Evolutionary conservation across 371 early-diverging fungal genomes (phyloP), one percentile per base, ranked within the genome.

Genomic region (Synchytrium microbalum): DNA sequence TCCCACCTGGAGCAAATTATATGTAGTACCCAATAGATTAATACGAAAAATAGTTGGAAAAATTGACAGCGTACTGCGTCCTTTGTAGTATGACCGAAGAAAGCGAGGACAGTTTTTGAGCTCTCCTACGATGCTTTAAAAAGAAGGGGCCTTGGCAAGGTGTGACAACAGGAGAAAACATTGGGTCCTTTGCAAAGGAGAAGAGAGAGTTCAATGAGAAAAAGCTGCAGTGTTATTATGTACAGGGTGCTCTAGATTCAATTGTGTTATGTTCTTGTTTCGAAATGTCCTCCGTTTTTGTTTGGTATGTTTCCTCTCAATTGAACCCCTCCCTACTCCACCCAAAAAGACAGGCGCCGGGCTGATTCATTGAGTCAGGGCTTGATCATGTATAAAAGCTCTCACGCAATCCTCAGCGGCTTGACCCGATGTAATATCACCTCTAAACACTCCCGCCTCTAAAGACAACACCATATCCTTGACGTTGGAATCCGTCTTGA

Each of bases 11-110:
- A 57, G 13, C 24, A 23, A 46, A 5, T 8, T 19, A 5, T 3
- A 27, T 53, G 27, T 32, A 46, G 5, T 38, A 70, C 71, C 71
- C 26, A 85, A 84, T 27, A 90, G 74, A 1, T 88, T 89, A 38
- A 90, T 88, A 31, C 89, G 78, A 67, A 85, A 84, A 26, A 81
- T 77, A 56, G 69, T 30, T 64, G 67, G 31, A 64, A 26, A 61
- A 58, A 13, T n/a, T 54, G 29, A 62, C 54, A 54, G 69, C 60
- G n/a, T n/a, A n/a, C n/a, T n/a, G n/a, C n/a, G n/a, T 27, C 59
- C n/a, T 65, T 51, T 13, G 13, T 13, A 57, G 27, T 14, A 26
- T 13, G 57, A 26, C 27, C 57, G 1, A 82, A 69, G 5, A 83
- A 52, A 68, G 61, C 13, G 80, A 70, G 8, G 87, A 77, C 3